Conservation (phyloP, 1,284 basidiomycete genomes). For the Cryptococcus jaspeensis region DNA sequence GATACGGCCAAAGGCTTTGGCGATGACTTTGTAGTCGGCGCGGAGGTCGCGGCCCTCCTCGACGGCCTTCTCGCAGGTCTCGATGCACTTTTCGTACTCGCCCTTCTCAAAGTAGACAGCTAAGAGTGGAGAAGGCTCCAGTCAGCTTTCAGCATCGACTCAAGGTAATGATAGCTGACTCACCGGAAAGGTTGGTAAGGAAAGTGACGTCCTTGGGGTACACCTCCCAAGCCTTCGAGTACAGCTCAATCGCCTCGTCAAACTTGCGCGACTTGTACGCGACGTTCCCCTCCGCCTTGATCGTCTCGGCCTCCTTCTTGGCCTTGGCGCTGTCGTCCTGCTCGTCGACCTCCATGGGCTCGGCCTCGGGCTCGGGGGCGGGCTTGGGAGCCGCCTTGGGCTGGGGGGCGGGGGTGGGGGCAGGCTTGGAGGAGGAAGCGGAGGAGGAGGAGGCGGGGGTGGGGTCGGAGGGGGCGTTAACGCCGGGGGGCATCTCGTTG, state of each 20-base stretch:
- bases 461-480: conserved; percentile 31
- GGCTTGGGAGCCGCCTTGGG: conserved; percentile 53
- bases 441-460: conserved; percentile 8
- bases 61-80: conserved; percentile 88
- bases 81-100: conserved; percentile 85
- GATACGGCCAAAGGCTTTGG: conserved; percentile 81
- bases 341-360: conserved; percentile 59
- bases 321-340: conserved; percentile 67
- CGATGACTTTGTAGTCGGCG: conserved; percentile 60
- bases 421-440: conserved; percentile 47
- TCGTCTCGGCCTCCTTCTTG: conserved; percentile 70
- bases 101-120: conserved; percentile 93
- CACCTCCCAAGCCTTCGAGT: conserved; percentile 85
- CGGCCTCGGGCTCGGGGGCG: conserved; percentile 50
- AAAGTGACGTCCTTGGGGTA: conserved; percentile 93
- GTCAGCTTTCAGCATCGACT: background rate
- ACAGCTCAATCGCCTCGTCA: conserved; percentile 67
- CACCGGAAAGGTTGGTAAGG: conserved; percentile 83
- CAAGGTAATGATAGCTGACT: conserved; percentile 32
- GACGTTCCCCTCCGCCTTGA: conserved; percentile 75
- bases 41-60: conserved; percentile 77
- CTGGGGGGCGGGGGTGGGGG: conserved; percentile 39
- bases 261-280: conserved; percentile 86
- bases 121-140: conserved; percentile 34
- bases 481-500: conserved; percentile 69